Evolutionary conservation across 2,329 filamentous ascomycete species (phyloP).

Genomic region (Tolypocladium capitatum): DNA sequence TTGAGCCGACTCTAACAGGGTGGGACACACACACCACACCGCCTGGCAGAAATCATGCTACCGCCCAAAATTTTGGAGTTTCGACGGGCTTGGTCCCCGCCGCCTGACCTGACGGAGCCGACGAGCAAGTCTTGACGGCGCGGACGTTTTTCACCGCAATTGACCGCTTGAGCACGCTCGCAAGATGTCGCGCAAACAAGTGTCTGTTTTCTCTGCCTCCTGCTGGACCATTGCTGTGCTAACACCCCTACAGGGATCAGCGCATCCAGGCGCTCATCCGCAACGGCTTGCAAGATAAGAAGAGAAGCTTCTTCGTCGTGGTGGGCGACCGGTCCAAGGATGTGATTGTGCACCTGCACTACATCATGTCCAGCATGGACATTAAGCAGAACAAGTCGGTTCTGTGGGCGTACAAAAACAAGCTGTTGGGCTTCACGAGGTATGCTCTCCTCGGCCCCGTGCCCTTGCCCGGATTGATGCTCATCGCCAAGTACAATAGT

Average conservation of each 20-base stretch:
- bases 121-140: slow-evolving; percentile 8
- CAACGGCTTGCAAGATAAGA: slow-evolving; percentile 90
- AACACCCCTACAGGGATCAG: slow-evolving; percentile 50
- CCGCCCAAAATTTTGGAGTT: slow-evolving; percentile 27
- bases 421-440: slow-evolving; percentile 84
- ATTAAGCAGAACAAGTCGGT: slow-evolving; percentile 87
- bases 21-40: too few relatives aligned
- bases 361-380: slow-evolving; percentile 81
- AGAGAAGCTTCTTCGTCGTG: slow-evolving; percentile 94
- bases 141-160: slow-evolving; percentile 14
- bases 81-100: slow-evolving; percentile 6
- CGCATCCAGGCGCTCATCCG: slow-evolving; percentile 82
- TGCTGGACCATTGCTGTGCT: not conserved
- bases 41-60: slow-evolving; percentile 24
- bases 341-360: slow-evolving; percentile 85
- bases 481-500: slow-evolving; percentile 23
- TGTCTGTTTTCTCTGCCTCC: slow-evolving; percentile 22
- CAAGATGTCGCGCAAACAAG: slow-evolving; percentile 47
- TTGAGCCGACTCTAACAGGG: not conserved
- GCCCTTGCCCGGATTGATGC: not conserved
- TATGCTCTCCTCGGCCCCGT: slow-evolving; percentile 11
- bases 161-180: slow-evolving; percentile 11
- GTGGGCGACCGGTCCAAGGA: slow-evolving; percentile 89
- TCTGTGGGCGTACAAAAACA: slow-evolving; percentile 97
- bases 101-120: too few relatives aligned